Evolutionary conservation across 2,329 filamentous ascomycete genomes (phyloP), one percentile per base, ranked within the genome.

Genomic region (Fusarium nanum): DNA sequence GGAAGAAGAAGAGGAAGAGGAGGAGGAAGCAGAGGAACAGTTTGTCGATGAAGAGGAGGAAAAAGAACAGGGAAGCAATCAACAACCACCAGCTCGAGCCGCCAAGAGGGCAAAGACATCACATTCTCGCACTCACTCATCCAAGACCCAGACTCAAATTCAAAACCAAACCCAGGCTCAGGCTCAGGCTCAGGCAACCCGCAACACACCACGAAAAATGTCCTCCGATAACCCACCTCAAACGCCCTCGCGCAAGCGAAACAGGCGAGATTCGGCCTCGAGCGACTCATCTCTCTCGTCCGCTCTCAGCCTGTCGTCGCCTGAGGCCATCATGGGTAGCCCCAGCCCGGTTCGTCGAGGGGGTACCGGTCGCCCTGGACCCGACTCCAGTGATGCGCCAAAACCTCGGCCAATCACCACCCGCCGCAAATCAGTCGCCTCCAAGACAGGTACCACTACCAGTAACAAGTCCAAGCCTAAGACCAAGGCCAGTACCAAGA

Each of bases 231-330:
- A 72, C 37, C 73, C 66, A 58, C 69, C 77, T 22, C 74, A 78
- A 63, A 83, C 81, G 28, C 80, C 81, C 32, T 78, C 78, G 57
- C 76, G 78, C 25, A 80, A 74, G 76, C 76, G 78, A 58, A 68
- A 68, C 28, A 75, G 81, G 44, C 75, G 79, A 37, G 77, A 78
- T 59, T 83, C 81, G 34, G 79, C 73, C 30, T 80, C 79, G 10
- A 83, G 81, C 75, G 80, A 82, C 70, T 83, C 81, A 22, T 83
- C 81, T n/a, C 77, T 83, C 27, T 82, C 81, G 20, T 80, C 80
- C 20, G 76, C 75, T 45, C 75, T 78, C 76, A 82, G 77, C 70
- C 73, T 82, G 54, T 80, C 81, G 47, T 82, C 81, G 53, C 81
- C 80, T 28, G 79, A 81, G 56, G 76, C 69, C 56, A 79, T 78